phyloP scores from a whole-genome alignment of 805 yeast species.

The Hanseniaspora thailandica region DNA sequence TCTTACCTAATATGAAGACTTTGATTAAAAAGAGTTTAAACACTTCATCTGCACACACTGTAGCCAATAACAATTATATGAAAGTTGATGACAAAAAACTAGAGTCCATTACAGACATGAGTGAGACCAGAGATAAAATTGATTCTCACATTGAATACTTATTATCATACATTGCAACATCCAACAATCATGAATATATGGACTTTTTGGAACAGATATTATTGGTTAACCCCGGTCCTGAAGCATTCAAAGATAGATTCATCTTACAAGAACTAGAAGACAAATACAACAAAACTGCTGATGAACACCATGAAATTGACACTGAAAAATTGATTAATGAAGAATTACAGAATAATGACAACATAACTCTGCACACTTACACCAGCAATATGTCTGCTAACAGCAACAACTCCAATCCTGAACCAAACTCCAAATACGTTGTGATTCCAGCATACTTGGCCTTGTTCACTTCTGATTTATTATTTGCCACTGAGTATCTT shows the following conservation, averaged over 20 bases:
- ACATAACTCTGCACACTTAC: constrained; percentile 15
- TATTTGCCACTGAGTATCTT: constrained; percentile 38
- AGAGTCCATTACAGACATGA: constrained; percentile 20
- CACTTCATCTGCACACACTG: constrained; percentile 11
- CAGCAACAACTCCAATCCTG: background rate
- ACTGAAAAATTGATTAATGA: constrained; percentile 3
- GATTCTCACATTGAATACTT: constrained; percentile 34
- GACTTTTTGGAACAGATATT: constrained; percentile 24
- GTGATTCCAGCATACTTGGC: constrained; percentile 28
- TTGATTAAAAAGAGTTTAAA: constrained; percentile 14
- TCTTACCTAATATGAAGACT: constrained; percentile 9
- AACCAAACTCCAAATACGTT: constrained; percentile 15
- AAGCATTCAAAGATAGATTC: constrained; percentile 9
- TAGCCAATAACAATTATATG: background rate
- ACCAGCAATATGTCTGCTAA: background rate
- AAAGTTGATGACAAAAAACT: constrained; percentile 10
- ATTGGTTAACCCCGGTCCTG: constrained; percentile 9
- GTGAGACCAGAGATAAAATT: constrained; percentile 26
- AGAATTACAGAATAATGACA: constrained; percentile 15
- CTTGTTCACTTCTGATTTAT: constrained; percentile 29
- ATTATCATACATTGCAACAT: constrained; percentile 38
- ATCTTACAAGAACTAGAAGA: constrained; percentile 7
- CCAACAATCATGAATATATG: constrained; percentile 37
- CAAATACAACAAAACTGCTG: background rate
- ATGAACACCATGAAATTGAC: constrained; percentile 1